phyloP scores from a whole-genome alignment of 2,329 filamentous ascomycete genomes.

The Cryphonectria nitschkei region DNA sequence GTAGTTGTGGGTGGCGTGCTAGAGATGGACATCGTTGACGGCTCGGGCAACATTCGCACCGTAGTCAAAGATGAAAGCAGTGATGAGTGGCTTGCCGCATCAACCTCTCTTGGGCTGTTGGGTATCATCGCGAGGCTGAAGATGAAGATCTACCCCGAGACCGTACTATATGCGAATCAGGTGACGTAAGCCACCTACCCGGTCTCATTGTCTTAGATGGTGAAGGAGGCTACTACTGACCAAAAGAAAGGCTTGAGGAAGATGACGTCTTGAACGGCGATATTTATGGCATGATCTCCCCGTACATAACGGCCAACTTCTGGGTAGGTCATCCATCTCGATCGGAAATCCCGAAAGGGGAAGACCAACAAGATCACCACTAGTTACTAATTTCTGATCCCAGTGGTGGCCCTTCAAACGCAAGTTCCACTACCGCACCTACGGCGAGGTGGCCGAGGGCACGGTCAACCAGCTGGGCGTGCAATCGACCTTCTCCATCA shows the following conservation, averaged over 20 bases:
- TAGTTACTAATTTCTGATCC: constrained; percentile 21
- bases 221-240: constrained; percentile 19
- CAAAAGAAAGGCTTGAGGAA: constrained; percentile 45
- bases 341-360: neutral
- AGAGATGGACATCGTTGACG: constrained; percentile 54
- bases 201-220: neutral
- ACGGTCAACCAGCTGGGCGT: constrained; percentile 51
- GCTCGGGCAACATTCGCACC: constrained; percentile 46
- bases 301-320: constrained; percentile 55
- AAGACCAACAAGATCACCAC: neutral
- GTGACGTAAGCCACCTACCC: constrained; percentile 44
- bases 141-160: constrained; percentile 54
- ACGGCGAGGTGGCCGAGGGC: constrained; percentile 48
- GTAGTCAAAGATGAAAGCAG: constrained; percentile 46
- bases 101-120: constrained; percentile 52
- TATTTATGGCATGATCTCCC: constrained; percentile 53
- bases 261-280: constrained; percentile 53
- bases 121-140: constrained; percentile 53
- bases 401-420: constrained; percentile 56
- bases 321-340: constrained; percentile 43
- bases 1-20: constrained; percentile 54
- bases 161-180: constrained; percentile 55
- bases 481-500: constrained; percentile 56
- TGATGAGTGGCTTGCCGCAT: constrained; percentile 56
- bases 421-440: constrained; percentile 58